Percentiles rank a stretch among this genome's conserved stretches.
phyloP scores from a whole-genome alignment of 2,329 filamentous ascomycete genomes.

The Dactylonectria estremocensis region DNA sequence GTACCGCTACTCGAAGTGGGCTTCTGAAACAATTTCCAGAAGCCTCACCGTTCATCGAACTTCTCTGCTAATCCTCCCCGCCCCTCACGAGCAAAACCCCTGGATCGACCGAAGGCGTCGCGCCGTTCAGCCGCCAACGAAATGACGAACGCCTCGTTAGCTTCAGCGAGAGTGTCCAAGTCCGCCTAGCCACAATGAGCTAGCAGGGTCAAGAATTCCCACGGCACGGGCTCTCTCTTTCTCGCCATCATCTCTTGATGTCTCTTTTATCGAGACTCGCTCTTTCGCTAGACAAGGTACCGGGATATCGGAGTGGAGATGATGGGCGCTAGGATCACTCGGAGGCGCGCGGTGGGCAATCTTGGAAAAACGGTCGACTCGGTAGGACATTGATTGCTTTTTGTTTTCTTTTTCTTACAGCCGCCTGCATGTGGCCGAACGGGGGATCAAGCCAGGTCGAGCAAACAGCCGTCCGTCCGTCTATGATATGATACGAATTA shows the following conservation, averaged over 20 bases:
- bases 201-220: constrained; percentile 4
- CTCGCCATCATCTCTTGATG: not conserved
- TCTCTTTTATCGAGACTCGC: constrained; percentile 2
- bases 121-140: constrained; percentile 8
- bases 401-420: not conserved
- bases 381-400: constrained; percentile 9
- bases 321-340: constrained; percentile 14
- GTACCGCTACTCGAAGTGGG: not conserved
- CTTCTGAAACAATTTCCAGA: not conserved
- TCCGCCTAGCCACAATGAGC: not conserved
- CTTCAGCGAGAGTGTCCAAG: not conserved
- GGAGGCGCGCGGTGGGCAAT: not conserved
- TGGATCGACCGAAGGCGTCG: constrained; percentile 8
- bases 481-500: not conserved
- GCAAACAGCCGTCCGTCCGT: not conserved
- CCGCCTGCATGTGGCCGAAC: not conserved
- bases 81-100: constrained; percentile 11
- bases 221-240: not conserved
- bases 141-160: constrained; percentile 11
- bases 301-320: constrained; percentile 19
- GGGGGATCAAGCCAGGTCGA: not conserved
- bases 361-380: not conserved
- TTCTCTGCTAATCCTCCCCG: constrained; percentile 3
- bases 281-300: not conserved
- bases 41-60: not conserved